Base-by-base conservation (phyloP, 2,329 filamentous ascomycete species). In the Neocucurbitaria cava region DNA sequence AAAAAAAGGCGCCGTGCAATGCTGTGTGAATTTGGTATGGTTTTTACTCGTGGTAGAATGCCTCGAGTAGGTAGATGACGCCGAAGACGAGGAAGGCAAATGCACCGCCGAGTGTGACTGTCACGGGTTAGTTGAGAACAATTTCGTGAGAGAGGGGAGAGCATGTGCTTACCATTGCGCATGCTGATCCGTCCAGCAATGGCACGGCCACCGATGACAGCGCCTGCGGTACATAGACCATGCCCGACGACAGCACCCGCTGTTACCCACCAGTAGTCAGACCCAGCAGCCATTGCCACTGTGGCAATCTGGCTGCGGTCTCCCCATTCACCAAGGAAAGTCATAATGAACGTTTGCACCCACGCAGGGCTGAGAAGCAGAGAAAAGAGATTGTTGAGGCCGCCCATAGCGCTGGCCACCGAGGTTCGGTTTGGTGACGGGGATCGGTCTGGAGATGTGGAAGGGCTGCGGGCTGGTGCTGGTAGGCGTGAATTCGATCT, bases 271-370 rank as follows among this genome's bases (percentile, higher is more conserved):
- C 94, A 98, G 77, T 98, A 99, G 74, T 99, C 95, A 76, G 96
- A 91, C 18, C 95, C 95, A 30, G 95, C 94, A 45, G 95, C 95
- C 95, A 99, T 99, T 49, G 95, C 95, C 72, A 99, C 96, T 0
- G 95, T 99, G 20, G 95, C 95, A 69, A 99, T 98, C 79, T 99
- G 95, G 74, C 91, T 96, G 64, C 95, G 87, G 71, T 99, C 95
- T 52, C 95, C 95, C 95, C 95, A 99, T 76, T 99, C 95, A 36
- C 95, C 95, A 26, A 99, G 80, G 79, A 99, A 99, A 2, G 95
- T 99, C 95, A 99, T 99, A 66, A 96, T 86, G 73, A 99, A 99
- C 0, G 95, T 99, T 78, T 98, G 94, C 13, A 99, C 95, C 95
- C 95, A 99, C 0, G 93, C 95, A 1, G 95, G 95, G 76, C 91